Base-by-base conservation (phyloP, 345 rosid genomes). In the Gynandropsis gynandra region DNA sequence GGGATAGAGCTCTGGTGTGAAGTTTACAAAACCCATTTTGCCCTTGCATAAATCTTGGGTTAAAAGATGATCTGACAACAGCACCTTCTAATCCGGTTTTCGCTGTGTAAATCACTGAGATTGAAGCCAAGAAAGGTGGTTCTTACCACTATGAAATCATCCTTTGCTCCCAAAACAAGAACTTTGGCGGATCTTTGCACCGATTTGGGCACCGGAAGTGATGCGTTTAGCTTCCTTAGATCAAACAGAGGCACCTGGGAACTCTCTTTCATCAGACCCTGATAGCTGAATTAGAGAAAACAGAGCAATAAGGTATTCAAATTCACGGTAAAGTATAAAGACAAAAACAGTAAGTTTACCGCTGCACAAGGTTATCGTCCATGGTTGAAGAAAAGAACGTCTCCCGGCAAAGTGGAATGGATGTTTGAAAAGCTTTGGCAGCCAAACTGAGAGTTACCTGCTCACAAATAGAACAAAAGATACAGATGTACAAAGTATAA, bases 361-460 rank as follows among this genome's bases (percentile, higher is more conserved):
- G 76, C 51, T 44, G 58, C 67, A 87, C 87, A n/a, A 71, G 71
- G 55, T 74, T 63, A 76, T 87, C 96, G 44, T 77, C 89, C 95
- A 90, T 87, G 53, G 72, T 11, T 61, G 80, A 48, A 62, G 89
- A 75, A 71, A 87, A 87, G 62, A 87, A 87, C 17, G 96, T 87
- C 60, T 90, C 92, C 43, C 76, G 87, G 35, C 98, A 90, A 52
- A 87, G 92, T 35, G 92, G 62, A 55, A 83, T 72, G 38, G 82
- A 80, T 47, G 81, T 83, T 59, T 87, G 98, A 64, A 87, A 90
- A 62, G 78, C 83, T 63, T 87, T 83, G 34, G 85, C 90, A 40
- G 92, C 95, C 75, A 90, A 76, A 76, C 98, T 87, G 16, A 71
- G 77, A 4, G 95, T 87, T 53, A 87, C 95, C 95, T 90, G 70